A percentile compares a stretch with the other conserved stretches of the same genome.
These are phyloP conservation scores for Ambrosia trifida DNA, from an alignment of 129 eudicot species.

Conservation along the genomic window DNA sequence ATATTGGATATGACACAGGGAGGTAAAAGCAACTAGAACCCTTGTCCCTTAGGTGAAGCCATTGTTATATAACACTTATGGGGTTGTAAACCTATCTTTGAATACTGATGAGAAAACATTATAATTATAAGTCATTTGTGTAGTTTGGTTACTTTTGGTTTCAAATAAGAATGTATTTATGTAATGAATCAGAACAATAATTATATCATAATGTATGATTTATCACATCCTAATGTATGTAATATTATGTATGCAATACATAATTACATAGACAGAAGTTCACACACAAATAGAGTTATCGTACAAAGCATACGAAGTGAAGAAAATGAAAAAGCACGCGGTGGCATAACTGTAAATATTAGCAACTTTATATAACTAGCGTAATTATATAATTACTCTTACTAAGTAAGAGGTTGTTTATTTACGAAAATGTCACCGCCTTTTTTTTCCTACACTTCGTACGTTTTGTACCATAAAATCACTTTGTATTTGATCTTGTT, in stretches of 20 bases:
- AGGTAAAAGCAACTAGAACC: not conserved
- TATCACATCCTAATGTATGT: not conserved
- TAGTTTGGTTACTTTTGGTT: not conserved
- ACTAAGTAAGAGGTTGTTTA: too few species aligned
- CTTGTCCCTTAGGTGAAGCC: not conserved
- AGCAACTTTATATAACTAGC: too few species aligned
- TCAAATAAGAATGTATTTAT: not conserved
- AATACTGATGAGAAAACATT: slow-evolving; percentile 6
- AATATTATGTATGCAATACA: not conserved
- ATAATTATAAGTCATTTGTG: not conserved
- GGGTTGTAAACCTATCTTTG: slow-evolving; percentile 15
- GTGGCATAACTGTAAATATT: too few species aligned
- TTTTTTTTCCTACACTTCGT: too few species aligned
- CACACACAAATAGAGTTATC: too few species aligned
- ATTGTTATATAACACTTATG: slow-evolving; percentile 3
- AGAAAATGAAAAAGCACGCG: too few species aligned
- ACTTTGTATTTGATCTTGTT: too few species aligned
- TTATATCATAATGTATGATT: not conserved
- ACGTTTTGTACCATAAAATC: too few species aligned
- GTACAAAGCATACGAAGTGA: too few species aligned
- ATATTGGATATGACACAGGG: slow-evolving; percentile 18
- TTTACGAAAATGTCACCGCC: too few species aligned
- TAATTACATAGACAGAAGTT: too few species aligned
- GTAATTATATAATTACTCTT: too few species aligned
- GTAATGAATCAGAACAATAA: not conserved